Base-by-base conservation (phyloP, 257 asterid species). In the Solanum neorickii region DNA sequence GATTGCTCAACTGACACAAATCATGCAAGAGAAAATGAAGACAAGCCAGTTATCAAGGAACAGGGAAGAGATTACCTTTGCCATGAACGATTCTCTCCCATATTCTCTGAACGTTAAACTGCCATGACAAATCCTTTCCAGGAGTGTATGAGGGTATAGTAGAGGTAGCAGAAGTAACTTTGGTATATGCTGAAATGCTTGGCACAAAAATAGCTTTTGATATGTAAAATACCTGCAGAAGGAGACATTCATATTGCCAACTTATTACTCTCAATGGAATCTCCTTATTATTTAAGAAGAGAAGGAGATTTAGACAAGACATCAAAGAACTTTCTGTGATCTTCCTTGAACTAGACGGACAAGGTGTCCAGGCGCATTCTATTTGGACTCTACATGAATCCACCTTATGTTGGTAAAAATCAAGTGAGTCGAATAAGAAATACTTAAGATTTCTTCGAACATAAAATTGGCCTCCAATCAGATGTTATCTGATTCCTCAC, bases 191-290 rank as follows among this genome's bases (percentile, higher is more conserved):
- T 16, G 99, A 96, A 88, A 95, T 92, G 78, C 95, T 92, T 35
- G 99, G 98, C 44, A 94, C 98, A 90, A 96, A 96, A 82, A 96
- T 93, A 83, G 99, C 96, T 87, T 96, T 95, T 4, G 97, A 86
- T 84, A 95, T 92, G 90, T 91, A 87, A 25, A 94, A n/a, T 92
- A 77, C 97, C 99, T 96, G 92, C 60, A 89, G 62, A 78, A 87
- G 90, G 87, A 69, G 47, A 60, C 86, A 49, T 35, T 47, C 49
- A 84, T 3, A 29, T 76, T 23, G 14, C 35, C 82, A 65, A 49
- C 23, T 37, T 83, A 65, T 35, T 35, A 75, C 74, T 77, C 20
- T 76, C 56, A 82, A 29, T 18, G 37, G 37, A 16, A 80, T 33
- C 20, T 16, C 29, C 44, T 80, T 5, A 20, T 10, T 27, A 47